Conservation (phyloP, 768 basidiomycete species). For the Hypholoma fasciculare region DNA sequence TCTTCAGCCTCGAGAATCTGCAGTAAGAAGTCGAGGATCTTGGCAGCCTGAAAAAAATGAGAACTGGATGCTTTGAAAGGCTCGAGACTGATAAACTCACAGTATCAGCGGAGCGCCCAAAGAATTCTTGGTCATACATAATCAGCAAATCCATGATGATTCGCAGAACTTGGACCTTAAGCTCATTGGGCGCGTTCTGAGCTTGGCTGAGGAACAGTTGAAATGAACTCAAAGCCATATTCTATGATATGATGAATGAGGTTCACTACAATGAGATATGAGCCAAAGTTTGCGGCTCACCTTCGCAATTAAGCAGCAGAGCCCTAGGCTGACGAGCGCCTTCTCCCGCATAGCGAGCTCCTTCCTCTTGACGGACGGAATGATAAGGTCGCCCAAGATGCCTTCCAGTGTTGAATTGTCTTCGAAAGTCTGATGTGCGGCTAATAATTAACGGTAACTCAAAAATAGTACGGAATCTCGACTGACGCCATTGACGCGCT, state of each 20-base stretch:
- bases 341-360: constrained; percentile 80
- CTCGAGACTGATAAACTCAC: constrained; percentile 25
- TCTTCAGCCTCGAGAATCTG: constrained; percentile 64
- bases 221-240: constrained; percentile 68
- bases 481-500: constrained; percentile 87
- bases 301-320: constrained; percentile 86
- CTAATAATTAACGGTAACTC: constrained; percentile 12
- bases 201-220: constrained; percentile 82
- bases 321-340: constrained; percentile 75
- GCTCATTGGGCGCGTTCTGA: constrained; percentile 69
- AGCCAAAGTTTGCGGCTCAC: constrained; percentile 27
- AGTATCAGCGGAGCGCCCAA: constrained; percentile 48
- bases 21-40: constrained; percentile 47
- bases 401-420: constrained; percentile 82
- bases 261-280: not conserved
- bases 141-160: constrained; percentile 89
- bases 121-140: constrained; percentile 83
- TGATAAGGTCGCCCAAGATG: constrained; percentile 81
- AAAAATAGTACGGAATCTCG: not conserved
- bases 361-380: constrained; percentile 88
- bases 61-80: not conserved
- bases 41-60: constrained; percentile 29
- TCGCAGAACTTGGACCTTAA: constrained; percentile 79
- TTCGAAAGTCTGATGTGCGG: constrained; percentile 54
- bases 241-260: constrained; percentile 26